Conservation (phyloP, 345 rosid genomes). For the Clarkia xantiana region DNA sequence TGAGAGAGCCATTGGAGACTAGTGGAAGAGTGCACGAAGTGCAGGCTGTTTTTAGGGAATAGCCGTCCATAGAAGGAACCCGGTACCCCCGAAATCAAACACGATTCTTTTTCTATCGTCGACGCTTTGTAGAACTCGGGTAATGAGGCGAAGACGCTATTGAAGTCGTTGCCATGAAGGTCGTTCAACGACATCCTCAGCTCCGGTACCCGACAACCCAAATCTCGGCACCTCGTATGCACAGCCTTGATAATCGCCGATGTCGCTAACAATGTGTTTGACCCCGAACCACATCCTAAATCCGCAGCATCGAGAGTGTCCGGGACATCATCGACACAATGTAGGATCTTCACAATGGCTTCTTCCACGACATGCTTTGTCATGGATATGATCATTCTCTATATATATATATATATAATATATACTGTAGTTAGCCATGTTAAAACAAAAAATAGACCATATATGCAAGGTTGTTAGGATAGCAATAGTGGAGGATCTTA, state of each 20-base stretch:
- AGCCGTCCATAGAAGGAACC: slow-evolving; percentile 9
- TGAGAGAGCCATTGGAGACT: slow-evolving; percentile 9
- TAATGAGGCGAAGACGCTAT: slow-evolving; percentile 2
- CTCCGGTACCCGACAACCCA: slow-evolving; percentile 1
- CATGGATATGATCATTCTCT: too few species aligned
- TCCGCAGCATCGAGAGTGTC: slow-evolving; percentile 10
- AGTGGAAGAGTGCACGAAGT: slow-evolving; percentile 2
- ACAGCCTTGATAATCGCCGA: slow-evolving; percentile 19
- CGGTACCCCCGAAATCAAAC: slow-evolving; percentile 1
- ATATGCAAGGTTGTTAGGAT: too few species aligned
- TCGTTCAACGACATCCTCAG: slow-evolving; percentile 8
- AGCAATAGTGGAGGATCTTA: too few species aligned
- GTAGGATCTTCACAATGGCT: too few species aligned
- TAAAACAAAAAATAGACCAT: too few species aligned
- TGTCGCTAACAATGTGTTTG: slow-evolving; percentile 22
- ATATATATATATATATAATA: too few species aligned
- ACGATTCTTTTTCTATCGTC: too few species aligned
- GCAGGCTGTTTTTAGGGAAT: slow-evolving; percentile 5
- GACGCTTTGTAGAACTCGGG: background rate
- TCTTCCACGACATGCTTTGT: too few species aligned
- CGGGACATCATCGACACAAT: too few species aligned
- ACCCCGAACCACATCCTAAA: slow-evolving; percentile 20
- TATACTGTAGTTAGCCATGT: too few species aligned
- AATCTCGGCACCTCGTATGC: slow-evolving; percentile 2
- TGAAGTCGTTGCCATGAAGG: slow-evolving; percentile 7